Evolutionary conservation across 2,329 filamentous ascomycete genomes (phyloP).

Genomic region (Botrytis hyacinthi): DNA sequence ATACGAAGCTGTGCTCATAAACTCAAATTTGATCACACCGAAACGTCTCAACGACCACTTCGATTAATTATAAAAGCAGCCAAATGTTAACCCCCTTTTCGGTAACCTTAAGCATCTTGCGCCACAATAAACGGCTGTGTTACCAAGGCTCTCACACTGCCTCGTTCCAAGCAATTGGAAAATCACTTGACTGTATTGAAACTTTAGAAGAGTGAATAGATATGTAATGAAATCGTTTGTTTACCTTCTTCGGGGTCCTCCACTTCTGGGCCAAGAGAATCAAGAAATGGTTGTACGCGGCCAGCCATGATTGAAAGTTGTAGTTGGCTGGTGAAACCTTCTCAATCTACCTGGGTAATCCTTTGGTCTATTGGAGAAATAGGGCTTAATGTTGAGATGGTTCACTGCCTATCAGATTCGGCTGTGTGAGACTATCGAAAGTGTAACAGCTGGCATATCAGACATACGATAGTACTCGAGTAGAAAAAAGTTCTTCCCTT

Average conservation of each 20-base stretch:
- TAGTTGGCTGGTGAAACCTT: not conserved
- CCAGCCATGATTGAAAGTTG: constrained; percentile 14
- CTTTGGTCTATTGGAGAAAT: not conserved
- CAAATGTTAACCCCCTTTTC: not conserved
- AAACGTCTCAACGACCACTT: not conserved
- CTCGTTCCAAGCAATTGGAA: constrained; percentile 8
- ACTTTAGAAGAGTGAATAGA: not conserved
- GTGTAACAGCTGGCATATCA: not conserved
- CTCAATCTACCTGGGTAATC: not conserved
- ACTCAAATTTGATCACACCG: not conserved
- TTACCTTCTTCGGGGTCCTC: constrained; percentile 60
- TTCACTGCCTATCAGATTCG: not conserved
- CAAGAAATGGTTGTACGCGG: constrained; percentile 40
- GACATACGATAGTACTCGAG: not conserved
- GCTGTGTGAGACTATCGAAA: not conserved
- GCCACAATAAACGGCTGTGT: constrained; percentile 8
- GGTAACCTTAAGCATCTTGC: constrained; percentile 2
- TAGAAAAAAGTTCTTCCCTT: not conserved
- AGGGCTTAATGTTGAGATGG: not conserved
- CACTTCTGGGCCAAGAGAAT: constrained; percentile 49
- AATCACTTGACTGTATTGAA: constrained; percentile 9
- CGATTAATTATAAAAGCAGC: not conserved
- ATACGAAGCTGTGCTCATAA: not conserved
- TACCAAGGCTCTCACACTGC: constrained; percentile 16
- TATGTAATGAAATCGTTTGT: not conserved